Evolutionary conservation across 805 yeast genomes (phyloP).

Genomic region (Ogataea saltuana): DNA sequence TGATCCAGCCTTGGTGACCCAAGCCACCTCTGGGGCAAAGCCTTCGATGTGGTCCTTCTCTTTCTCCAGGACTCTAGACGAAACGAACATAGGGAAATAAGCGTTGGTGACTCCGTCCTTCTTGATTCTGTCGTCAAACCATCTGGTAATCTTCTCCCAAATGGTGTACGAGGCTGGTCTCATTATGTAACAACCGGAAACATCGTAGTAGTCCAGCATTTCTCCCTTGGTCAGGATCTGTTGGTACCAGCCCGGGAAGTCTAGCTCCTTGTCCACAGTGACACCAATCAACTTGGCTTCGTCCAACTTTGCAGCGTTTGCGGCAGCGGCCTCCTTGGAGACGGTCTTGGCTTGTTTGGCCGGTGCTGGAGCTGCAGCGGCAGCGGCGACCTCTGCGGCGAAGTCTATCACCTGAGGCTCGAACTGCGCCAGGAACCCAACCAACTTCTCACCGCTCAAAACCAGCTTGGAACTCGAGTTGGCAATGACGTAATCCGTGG

Average conservation of each 20-base stretch:
- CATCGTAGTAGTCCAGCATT: conserved; percentile 98
- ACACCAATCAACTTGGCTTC: conserved; percentile 94
- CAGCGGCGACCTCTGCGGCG: conserved; percentile 42
- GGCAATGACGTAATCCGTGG: conserved; percentile 43
- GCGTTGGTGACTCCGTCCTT: conserved; percentile 89
- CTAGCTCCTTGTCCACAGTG: conserved; percentile 88
- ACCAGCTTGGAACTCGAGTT: conserved; percentile 54
- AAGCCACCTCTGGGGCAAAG: conserved; percentile 99
- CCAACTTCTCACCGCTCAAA: conserved; percentile 47
- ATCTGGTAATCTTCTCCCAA: conserved; percentile 92
- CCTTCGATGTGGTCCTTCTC: conserved; percentile 99
- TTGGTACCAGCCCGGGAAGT: conserved; percentile 96
- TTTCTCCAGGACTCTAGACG: conserved; percentile 86
- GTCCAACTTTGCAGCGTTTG: conserved; percentile 54
- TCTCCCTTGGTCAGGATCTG: conserved; percentile 96
- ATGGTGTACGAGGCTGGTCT: conserved; percentile 93
- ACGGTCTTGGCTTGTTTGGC: conserved; percentile 29
- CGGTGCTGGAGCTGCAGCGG: conserved; percentile 40
- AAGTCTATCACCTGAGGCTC: conserved; percentile 58
- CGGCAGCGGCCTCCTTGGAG: conserved; percentile 27
- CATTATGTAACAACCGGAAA: conserved; percentile 96
- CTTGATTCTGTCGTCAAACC: conserved; percentile 81
- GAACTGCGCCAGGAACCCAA: conserved; percentile 52
- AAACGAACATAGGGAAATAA: conserved; percentile 98
- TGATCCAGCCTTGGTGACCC: conserved; percentile 97